Evolutionary conservation across 148 eudicot genomes (phyloP).

Genomic region (Rhododendron vialii): DNA sequence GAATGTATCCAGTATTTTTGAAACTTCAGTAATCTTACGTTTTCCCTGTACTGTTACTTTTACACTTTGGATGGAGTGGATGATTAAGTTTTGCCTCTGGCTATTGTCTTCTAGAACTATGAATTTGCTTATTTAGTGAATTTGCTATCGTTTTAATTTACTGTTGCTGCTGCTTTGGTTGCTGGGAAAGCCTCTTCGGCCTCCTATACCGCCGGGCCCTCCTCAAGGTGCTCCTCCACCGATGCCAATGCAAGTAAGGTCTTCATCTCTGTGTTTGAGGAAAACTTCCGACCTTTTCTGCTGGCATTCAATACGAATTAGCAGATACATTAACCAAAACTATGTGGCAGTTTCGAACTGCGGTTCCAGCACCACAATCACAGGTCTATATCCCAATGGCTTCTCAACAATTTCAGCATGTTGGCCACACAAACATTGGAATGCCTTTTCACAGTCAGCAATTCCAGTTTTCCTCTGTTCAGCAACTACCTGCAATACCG

Average conservation of each 20-base stretch:
- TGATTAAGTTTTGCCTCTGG: background rate
- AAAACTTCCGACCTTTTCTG: background rate
- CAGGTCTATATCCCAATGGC: slow-evolving; percentile 56
- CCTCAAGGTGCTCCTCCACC: slow-evolving; percentile 61
- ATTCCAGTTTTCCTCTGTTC: slow-evolving; percentile 56
- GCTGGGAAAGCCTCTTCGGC: slow-evolving; percentile 53
- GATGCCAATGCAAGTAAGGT: slow-evolving; percentile 66
- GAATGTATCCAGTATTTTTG: background rate
- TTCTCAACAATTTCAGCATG: slow-evolving; percentile 68
- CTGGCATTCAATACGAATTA: background rate
- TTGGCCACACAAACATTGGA: slow-evolving; percentile 50
- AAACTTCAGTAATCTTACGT: background rate
- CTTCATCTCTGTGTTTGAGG: background rate
- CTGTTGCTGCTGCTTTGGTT: slow-evolving; percentile 16
- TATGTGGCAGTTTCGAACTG: slow-evolving; percentile 62
- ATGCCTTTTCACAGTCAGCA: slow-evolving; percentile 57
- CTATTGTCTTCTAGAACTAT: background rate
- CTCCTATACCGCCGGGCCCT: slow-evolving; percentile 53
- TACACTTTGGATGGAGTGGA: background rate
- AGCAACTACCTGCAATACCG: slow-evolving; percentile 49
- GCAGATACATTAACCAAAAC: background rate
- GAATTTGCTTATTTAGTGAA: background rate
- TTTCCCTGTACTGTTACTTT: background rate
- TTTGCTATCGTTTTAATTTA: background rate
- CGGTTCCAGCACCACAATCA: slow-evolving; percentile 49